phyloP scores from a whole-genome alignment of 1,284 basidiomycete species.

The Ganoderma leucocontextum region DNA sequence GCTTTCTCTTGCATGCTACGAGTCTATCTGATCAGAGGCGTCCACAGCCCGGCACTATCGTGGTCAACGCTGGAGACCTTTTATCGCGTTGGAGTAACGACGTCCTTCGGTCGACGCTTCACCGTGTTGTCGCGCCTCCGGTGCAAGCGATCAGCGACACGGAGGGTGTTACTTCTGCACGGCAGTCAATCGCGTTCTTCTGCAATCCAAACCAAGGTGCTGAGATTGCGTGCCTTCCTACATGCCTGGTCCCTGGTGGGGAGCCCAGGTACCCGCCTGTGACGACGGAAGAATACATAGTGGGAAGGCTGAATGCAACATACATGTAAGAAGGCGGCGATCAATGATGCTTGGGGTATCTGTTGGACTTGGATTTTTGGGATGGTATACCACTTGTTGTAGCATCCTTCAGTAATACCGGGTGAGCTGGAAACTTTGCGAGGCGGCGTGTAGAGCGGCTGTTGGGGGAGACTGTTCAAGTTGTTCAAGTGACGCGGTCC shows the following conservation, averaged over 20 bases:
- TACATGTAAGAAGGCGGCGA: conserved; percentile 42
- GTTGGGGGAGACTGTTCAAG: not conserved
- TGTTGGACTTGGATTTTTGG: not conserved
- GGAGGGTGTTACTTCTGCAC: conserved; percentile 65
- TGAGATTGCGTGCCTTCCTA: conserved; percentile 77
- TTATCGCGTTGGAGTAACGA: conserved; percentile 88
- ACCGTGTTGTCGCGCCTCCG: conserved; percentile 82
- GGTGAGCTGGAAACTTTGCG: not conserved
- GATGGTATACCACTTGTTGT: not conserved
- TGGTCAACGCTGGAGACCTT: conserved; percentile 86
- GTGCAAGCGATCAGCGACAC: conserved; percentile 55
- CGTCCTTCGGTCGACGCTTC: conserved; percentile 79
- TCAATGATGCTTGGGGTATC: not conserved
- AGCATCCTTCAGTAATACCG: not conserved
- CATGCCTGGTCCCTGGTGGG: conserved; percentile 58
- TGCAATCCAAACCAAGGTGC: conserved; percentile 84
- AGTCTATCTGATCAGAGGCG: too few relatives aligned
- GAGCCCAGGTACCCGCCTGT: conserved; percentile 70
- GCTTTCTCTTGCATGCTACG: not conserved
- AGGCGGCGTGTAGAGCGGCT: not conserved
- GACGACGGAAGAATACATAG: conserved; percentile 81
- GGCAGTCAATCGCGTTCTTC: conserved; percentile 89
- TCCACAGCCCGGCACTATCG: conserved; percentile 75
- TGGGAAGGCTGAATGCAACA: conserved; percentile 71
- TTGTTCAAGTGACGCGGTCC: conserved; percentile 14